phyloP scores from a whole-genome alignment of 352 stramenopile species.

The Globisporangium nunn region DNA sequence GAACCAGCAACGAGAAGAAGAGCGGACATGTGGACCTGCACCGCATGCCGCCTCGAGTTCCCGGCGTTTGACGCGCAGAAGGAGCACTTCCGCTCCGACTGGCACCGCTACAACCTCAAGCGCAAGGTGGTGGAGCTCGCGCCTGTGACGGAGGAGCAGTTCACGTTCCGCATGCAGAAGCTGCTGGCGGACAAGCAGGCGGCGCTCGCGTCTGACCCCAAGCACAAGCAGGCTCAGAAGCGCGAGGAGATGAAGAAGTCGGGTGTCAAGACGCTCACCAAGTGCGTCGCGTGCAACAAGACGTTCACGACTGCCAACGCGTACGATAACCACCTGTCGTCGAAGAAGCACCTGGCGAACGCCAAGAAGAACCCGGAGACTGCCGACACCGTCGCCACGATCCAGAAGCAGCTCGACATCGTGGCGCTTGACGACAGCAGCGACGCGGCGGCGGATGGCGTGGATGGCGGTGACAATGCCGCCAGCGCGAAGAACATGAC shows the following conservation, averaged over 20 bases:
- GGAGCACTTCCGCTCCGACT: conserved; percentile 94
- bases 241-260: conserved; percentile 62
- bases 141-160: conserved; percentile 87
- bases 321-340: conserved; percentile 79
- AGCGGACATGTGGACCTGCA: conserved; percentile 67
- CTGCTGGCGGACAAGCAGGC: conserved; percentile 53
- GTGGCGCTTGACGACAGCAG: conserved; percentile 27
- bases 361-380: conserved; percentile 62
- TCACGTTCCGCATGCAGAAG: conserved; percentile 74
- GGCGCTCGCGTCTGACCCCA: conserved; percentile 48
- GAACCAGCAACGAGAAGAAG: not conserved
- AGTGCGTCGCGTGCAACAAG: conserved; percentile 85
- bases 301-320: conserved; percentile 75
- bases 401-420: conserved; percentile 60
- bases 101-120: conserved; percentile 96
- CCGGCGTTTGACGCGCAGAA: conserved; percentile 54
- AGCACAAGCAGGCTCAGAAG: conserved; percentile 64
- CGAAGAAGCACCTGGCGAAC: conserved; percentile 82
- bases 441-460: conserved; percentile 7
- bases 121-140: conserved; percentile 93
- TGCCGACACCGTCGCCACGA: conserved; percentile 45
- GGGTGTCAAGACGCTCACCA: conserved; percentile 65
- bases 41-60: conserved; percentile 72
- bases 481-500: conserved; percentile 24
- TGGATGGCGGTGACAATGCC: not conserved